Conservation (phyloP, 2,329 filamentous ascomycete species). For the Ceratocystis harringtonii region DNA sequence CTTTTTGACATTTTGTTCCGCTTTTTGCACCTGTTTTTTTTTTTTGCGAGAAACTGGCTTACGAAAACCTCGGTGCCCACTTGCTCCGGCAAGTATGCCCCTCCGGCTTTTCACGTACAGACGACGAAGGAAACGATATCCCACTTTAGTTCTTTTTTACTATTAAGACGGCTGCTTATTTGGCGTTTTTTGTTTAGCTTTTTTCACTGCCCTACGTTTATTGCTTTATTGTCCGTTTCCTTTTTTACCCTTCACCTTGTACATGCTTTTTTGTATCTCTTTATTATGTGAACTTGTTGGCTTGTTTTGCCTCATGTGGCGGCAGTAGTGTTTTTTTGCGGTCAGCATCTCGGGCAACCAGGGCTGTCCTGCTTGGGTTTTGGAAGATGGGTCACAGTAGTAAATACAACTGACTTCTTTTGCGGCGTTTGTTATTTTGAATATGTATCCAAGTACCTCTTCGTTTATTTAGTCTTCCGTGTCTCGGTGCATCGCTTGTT, state of each 20-base stretch:
- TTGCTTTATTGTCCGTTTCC: neutral
- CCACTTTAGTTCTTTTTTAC: neutral
- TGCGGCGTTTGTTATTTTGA: too few relatives aligned
- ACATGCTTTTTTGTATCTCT: neutral
- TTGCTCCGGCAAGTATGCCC: neutral
- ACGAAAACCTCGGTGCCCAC: neutral
- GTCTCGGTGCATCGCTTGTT: too few relatives aligned
- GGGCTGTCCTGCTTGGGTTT: neutral
- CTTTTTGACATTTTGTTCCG: neutral
- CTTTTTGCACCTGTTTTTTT: neutral
- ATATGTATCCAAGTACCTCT: too few relatives aligned
- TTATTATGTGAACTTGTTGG: neutral
- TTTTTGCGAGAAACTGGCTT: conserved; percentile 1
- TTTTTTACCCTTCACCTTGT: neutral
- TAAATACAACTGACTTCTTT: neutral
- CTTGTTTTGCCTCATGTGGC: neutral
- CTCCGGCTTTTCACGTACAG: neutral
- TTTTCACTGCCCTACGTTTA: neutral
- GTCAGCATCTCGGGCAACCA: neutral
- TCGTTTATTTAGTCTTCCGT: too few relatives aligned
- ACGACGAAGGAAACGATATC: conserved; percentile 5
- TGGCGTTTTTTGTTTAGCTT: neutral
- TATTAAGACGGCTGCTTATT: neutral
- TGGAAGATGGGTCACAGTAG: neutral
- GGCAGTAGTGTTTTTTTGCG: neutral